Evolutionary conservation across 331 rosid genomes (phyloP), one percentile per base, ranked within the genome.

Genomic region (Spiraea crenata): DNA sequence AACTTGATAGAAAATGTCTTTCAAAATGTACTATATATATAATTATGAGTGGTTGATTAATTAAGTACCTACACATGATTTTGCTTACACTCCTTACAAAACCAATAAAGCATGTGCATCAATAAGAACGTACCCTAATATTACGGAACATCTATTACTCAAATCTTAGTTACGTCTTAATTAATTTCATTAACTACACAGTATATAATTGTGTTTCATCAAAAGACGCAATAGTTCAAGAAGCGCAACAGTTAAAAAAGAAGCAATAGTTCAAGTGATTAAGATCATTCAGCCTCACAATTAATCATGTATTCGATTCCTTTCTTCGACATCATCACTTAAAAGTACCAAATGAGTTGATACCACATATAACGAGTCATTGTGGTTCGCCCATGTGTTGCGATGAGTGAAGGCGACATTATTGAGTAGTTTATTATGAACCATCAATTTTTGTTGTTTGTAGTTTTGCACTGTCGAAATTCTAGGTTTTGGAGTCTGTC

Each of bases 331-430:
- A 2, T 25, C 31, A 25, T 25, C 31, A 25, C 31, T 25, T 25
- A 42, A 54, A 20, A 19, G 13, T 7, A 20, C 63, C 19, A 7
- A 52, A 7, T 20, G 63, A 40, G 44, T 34, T 16, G 31, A 67
- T 12, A 42, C 19, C 63, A 38, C 41, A 40, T 39, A 69, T 69
- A 39, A 40, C 14, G 25, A 47, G 19, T 71, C 57, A 59, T 56
- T 70, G 46, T 46, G 46, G 75, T 58, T 57, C 47, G 40, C 5
- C 19, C 67, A 46, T 71, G 35, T 58, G 49, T 57, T 58, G 45
- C 16, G 13, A 48, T 3, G 16, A 7, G 5, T 9, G 3, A 48
- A 48, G 13, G 14, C 14, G 4, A 13, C 51, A 47, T 48, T 13
- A 48, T 13, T 9, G 10, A 47, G 39, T 4, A 40, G 66, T 61